A percentile compares a stretch with the other conserved stretches of the same genome.
These are phyloP conservation scores for Punica granatum DNA, from an alignment of 345 rosid genomes.

Conservation along the genomic window DNA sequence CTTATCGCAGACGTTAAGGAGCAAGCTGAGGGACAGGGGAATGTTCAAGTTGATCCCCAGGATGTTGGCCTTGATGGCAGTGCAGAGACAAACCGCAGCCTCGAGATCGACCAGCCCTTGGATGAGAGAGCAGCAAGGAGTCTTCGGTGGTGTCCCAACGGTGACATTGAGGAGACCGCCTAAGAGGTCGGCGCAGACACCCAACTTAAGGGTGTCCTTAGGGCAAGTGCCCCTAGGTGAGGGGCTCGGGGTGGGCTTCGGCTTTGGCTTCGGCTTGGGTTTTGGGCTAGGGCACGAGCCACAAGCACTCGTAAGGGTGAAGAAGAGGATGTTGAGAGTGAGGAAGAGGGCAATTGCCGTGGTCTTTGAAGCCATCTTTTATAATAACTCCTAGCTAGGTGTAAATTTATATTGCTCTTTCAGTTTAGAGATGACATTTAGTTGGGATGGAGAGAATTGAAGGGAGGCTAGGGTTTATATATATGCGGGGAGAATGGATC, in stretches of 20 bases:
- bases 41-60: conserved; percentile 53
- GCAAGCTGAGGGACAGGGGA: conserved; percentile 64
- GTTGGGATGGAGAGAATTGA: conserved; percentile 9
- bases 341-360: conserved; percentile 27
- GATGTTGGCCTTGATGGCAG: conserved; percentile 66
- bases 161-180: conserved; percentile 38
- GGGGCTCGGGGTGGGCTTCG: conserved; percentile 6
- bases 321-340: conserved; percentile 26
- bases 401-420: too few species aligned
- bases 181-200: conserved; percentile 56
- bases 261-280: conserved; percentile 9
- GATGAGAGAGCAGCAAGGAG: conserved; percentile 60
- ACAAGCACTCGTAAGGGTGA: conserved; percentile 40
- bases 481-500: not conserved
- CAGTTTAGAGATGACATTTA: not conserved
- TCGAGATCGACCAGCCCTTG: conserved; percentile 54
- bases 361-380: conserved; percentile 30
- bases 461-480: conserved; percentile 9
- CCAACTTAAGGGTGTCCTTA: conserved; percentile 49
- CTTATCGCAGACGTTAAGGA: conserved; percentile 63
- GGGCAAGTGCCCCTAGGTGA: conserved; percentile 35
- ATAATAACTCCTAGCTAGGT: not conserved
- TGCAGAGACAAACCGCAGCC: conserved; percentile 67
- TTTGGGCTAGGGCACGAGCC: conserved; percentile 14
- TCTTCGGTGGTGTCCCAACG: conserved; percentile 49